These are phyloP conservation scores for Mycena maculata DNA, from an alignment of 768 basidiomycete genomes.

Conservation along the genomic window DNA sequence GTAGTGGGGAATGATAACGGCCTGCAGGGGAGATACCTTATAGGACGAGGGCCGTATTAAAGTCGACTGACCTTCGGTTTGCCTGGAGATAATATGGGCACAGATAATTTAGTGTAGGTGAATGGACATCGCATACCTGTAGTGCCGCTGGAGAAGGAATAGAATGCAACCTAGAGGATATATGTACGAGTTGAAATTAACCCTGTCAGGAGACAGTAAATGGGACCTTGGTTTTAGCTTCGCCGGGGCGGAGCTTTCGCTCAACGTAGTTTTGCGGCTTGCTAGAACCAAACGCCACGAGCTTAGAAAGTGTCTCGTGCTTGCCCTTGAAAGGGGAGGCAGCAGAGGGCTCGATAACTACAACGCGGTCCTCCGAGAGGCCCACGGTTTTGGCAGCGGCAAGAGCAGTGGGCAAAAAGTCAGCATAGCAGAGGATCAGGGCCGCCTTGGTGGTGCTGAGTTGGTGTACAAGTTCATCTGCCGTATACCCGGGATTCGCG, in stretches of 20 bases:
- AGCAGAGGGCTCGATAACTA: constrained; percentile 46
- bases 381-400: constrained; percentile 56
- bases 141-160: constrained; percentile 82
- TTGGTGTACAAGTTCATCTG: constrained; percentile 70
- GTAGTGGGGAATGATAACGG: constrained; percentile 75
- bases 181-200: no score
- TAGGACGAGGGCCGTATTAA: not conserved
- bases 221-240: constrained; percentile 64
- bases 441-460: constrained; percentile 59
- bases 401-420: constrained; percentile 54
- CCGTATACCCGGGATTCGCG: constrained; percentile 70
- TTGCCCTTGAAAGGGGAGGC: constrained; percentile 21
- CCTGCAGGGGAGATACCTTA: constrained; percentile 49
- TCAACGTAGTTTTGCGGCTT: constrained; percentile 56
- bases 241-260: constrained; percentile 61
- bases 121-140: constrained; percentile 62
- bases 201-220: no score
- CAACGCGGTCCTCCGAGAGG: constrained; percentile 56
- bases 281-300: constrained; percentile 57
- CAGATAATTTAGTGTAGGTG: not conserved
- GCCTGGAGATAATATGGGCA: constrained; percentile 36
- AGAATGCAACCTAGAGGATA: constrained; percentile 59
- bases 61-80: constrained; percentile 49
- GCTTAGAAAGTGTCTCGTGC: constrained; percentile 55
- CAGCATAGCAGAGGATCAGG: constrained; percentile 62